Evolutionary conservation across 306 rosid genomes (phyloP), one percentile per base, ranked within the genome.

Genomic region (Castanopsis chinensis): DNA sequence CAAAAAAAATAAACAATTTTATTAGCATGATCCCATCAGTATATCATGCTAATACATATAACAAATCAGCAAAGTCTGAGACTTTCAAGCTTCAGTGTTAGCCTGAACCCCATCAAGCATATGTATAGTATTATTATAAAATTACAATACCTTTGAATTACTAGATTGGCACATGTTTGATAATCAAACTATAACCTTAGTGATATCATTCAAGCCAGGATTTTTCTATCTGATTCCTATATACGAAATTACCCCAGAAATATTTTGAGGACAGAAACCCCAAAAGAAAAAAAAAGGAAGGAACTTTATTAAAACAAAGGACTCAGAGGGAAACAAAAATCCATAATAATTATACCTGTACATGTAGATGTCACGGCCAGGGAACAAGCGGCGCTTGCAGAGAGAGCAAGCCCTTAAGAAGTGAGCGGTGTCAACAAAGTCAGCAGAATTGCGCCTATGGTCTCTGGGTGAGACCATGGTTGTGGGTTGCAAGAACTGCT

Each of bases 351-450:
- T 41, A 41, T 79, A 90, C 98, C 91, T 92, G 85, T 95, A 95
- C 96, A 95, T 95, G 89, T 90, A 95, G 85, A 95, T 90, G 88
- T 95, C 99, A 13, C 96, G 94, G 53, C 84, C 85, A 11, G 96
- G 92, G 1, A 85, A 86, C 58, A 95, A 87, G 54, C 86, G 88
- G 72, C 89, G 96, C 41, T 86, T 82, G 81, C 99, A 95, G 86
- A 95, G 94, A 60, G 83, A 90, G 81, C 98, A 95, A 79, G 87
- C 71, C 61, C 87, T 88, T 69, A 95, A 83, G 84, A 95, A 95
- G 56, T 85, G 86, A 56, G 90, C 74, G 19, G 88, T 72, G n/a
- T 87, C 81, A 1, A 21, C 27, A 49, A 80, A 78, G 74, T 94
- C 93, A 3, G 77, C 17, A 0, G 93, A 78, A 37, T 72, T 85